phyloP scores from a whole-genome alignment of 768 basidiomycete species.

The Rubroboletus pulcherrimus region DNA sequence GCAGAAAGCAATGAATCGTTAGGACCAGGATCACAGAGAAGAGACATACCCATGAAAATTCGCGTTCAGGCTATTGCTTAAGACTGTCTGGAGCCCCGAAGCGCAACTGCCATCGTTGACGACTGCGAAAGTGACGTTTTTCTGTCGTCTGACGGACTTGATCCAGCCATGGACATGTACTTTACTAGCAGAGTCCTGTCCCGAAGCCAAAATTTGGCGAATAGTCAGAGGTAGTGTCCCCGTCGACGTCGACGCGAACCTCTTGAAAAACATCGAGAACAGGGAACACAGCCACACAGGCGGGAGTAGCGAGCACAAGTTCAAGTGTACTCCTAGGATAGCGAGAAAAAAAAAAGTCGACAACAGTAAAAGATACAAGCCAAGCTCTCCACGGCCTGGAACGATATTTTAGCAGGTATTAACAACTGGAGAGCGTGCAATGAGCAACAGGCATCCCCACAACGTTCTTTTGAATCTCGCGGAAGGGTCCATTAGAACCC shows the following conservation, averaged over 20 bases:
- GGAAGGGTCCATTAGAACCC: slow-evolving; percentile 30
- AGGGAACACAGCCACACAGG: slow-evolving; percentile 24
- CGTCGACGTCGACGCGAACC: slow-evolving; percentile 29
- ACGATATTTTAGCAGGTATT: slow-evolving; percentile 25
- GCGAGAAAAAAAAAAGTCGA: slow-evolving; percentile 3
- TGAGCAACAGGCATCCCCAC: background rate
- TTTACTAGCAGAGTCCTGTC: slow-evolving; percentile 6
- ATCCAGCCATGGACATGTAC: slow-evolving; percentile 75
- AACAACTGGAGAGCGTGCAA: slow-evolving; percentile 13
- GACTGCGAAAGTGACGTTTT: slow-evolving; percentile 81
- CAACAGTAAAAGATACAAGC: slow-evolving; percentile 20
- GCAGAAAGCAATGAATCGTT: background rate
- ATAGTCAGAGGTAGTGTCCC: slow-evolving; percentile 30
- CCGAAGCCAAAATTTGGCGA: slow-evolving; percentile 35
- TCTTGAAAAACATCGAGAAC: slow-evolving; percentile 25
- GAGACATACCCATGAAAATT: slow-evolving; percentile 18
- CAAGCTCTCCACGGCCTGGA: slow-evolving; percentile 14
- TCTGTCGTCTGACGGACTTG: slow-evolving; percentile 80
- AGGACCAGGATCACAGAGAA: background rate
- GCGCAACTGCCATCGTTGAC: slow-evolving; percentile 76
- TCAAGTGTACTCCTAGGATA: background rate
- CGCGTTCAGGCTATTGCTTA: slow-evolving; percentile 33
- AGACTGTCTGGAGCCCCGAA: slow-evolving; percentile 75
- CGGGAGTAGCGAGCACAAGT: background rate
- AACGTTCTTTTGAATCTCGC: slow-evolving; percentile 1